Conservation (phyloP, 2,329 filamentous ascomycete genomes). For the Bipolaris zeicola region DNA sequence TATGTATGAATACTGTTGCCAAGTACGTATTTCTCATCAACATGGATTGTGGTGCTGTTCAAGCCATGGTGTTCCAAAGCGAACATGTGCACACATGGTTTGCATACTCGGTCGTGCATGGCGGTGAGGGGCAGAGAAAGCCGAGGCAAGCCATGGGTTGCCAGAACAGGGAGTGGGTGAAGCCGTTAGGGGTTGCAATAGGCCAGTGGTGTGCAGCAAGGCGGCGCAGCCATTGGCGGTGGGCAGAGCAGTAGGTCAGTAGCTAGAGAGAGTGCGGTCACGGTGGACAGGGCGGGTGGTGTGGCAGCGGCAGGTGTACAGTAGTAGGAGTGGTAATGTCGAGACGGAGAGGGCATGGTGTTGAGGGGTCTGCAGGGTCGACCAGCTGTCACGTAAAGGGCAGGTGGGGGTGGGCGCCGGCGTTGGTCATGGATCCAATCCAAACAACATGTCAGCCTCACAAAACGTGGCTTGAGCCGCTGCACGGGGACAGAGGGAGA, state of each 20-base stretch:
- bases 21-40: neutral
- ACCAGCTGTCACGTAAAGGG: conserved; percentile 29
- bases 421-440: neutral
- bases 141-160: conserved; percentile 24
- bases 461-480: conserved; percentile 20
- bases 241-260: neutral
- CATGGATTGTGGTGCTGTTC: neutral
- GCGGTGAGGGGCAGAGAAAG: conserved; percentile 34
- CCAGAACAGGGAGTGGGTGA: conserved; percentile 17
- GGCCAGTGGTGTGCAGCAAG: neutral
- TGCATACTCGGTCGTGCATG: conserved; percentile 22
- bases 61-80: conserved; percentile 18
- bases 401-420: conserved; percentile 33
- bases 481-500: neutral
- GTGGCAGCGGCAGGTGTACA: conserved; percentile 2
- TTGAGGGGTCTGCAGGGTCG: conserved; percentile 40
- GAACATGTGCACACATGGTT: conserved; percentile 17
- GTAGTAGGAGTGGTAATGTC: neutral
- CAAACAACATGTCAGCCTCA: conserved; percentile 9
- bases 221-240: neutral
- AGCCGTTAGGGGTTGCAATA: neutral
- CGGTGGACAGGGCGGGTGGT: neutral
- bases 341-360: conserved; percentile 34
- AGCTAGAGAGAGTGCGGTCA: neutral
- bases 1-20: too few species aligned